phyloP scores from a whole-genome alignment of 257 asterid genomes.

The Nemophila menziesii region DNA sequence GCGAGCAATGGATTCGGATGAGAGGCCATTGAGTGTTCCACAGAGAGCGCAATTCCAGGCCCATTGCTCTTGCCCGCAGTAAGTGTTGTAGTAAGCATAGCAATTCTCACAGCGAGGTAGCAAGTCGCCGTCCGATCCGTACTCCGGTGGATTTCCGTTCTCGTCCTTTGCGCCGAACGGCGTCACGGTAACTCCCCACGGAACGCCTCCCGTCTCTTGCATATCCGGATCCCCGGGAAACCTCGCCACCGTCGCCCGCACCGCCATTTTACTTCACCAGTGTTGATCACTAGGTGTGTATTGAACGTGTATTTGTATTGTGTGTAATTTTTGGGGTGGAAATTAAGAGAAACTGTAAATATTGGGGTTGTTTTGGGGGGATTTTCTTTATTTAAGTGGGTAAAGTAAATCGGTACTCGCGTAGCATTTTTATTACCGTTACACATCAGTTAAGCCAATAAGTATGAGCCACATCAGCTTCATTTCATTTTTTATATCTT shows the following conservation, averaged over 20 bases:
- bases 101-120: conserved; percentile 95
- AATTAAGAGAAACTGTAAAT: too few relatives aligned
- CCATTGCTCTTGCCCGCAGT: conserved; percentile 96
- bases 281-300: conserved; percentile 2
- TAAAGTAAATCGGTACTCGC: conserved; percentile 1
- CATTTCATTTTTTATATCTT: too few relatives aligned
- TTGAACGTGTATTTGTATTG: background rate
- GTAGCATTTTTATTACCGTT: background rate
- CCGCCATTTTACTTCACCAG: conserved; percentile 70
- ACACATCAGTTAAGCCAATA: conserved; percentile 14
- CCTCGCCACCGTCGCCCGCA: conserved; percentile 63
- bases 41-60: conserved; percentile 87
- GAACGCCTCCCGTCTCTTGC: conserved; percentile 64
- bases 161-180: conserved; percentile 90
- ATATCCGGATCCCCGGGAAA: conserved; percentile 61
- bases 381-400: background rate
- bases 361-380: background rate
- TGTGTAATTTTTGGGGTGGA: background rate
- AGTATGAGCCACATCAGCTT: conserved; percentile 7
- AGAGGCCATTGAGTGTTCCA: conserved; percentile 80
- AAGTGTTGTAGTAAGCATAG: conserved; percentile 85
- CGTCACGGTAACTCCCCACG: conserved; percentile 79
- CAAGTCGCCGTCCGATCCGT: conserved; percentile 77
- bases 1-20: conserved; percentile 49
- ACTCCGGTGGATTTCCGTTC: conserved; percentile 65